Percentiles rank a stretch among this genome's conserved stretches.
Evolutionary conservation across 805 yeast genomes (phyloP).

Genomic region (Pichia gijzeniarum): DNA sequence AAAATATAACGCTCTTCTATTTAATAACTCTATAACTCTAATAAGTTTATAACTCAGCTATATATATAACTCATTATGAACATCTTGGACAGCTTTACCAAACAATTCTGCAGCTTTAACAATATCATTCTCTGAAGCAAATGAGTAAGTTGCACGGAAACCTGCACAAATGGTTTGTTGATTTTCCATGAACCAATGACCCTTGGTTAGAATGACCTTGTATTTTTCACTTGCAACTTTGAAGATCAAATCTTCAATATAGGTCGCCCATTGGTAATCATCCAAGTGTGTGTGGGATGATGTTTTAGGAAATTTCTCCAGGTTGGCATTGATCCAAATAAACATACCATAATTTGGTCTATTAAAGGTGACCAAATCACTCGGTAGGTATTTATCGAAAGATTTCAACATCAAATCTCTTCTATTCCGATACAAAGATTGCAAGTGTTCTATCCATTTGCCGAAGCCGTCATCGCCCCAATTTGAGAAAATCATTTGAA

Average conservation of each 20-base stretch:
- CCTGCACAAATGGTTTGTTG: constrained; percentile 18
- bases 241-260: constrained; percentile 27
- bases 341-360: constrained; percentile 43
- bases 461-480: constrained; percentile 61
- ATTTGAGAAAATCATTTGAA: constrained; percentile 49
- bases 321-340: constrained; percentile 36
- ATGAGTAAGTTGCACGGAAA: constrained; percentile 30
- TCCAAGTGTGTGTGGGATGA: constrained; percentile 35
- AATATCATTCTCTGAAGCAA: constrained; percentile 23
- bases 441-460: constrained; percentile 62
- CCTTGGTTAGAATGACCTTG: constrained; percentile 28
- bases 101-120: constrained; percentile 23
- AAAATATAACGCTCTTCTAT: too few species aligned
- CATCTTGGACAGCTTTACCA: constrained; percentile 20
- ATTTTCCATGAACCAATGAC: constrained; percentile 31
- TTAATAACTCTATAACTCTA: too few species aligned
- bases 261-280: constrained; percentile 26
- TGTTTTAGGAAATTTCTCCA: constrained; percentile 33
- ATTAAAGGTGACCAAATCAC: constrained; percentile 35
- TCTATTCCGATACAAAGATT: constrained; percentile 56
- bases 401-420: constrained; percentile 53
- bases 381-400: constrained; percentile 41
- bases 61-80: constrained; percentile 15
- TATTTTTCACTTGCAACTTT: constrained; percentile 19
- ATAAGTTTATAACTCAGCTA: too few species aligned